phyloP scores from a whole-genome alignment of 2,329 filamentous ascomycete species.

The Zopfia rhizophila region DNA sequence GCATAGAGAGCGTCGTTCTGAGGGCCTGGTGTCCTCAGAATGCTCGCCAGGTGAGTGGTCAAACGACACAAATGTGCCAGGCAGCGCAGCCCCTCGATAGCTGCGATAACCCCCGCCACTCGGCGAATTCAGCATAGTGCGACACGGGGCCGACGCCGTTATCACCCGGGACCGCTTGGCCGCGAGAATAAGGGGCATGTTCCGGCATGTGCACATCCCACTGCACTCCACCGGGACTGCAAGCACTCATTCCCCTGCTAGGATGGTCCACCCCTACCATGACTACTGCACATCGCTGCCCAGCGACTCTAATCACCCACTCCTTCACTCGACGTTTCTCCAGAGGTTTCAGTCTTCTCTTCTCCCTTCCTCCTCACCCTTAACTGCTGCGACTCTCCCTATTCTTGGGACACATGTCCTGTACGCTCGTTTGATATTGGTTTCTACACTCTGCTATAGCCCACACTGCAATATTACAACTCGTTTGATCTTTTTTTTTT shows the following conservation, averaged over 20 bases:
- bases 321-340: constrained; percentile 39
- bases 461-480: constrained; percentile 31
- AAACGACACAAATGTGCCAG: constrained; percentile 31
- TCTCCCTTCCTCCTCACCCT: constrained; percentile 32
- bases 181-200: constrained; percentile 43
- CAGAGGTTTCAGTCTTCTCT: constrained; percentile 43
- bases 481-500: constrained; percentile 35
- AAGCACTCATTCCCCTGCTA: constrained; percentile 41
- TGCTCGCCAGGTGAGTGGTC: constrained; percentile 13
- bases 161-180: constrained; percentile 31
- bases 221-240: constrained; percentile 33
- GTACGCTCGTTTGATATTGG: constrained; percentile 50
- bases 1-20: neutral
- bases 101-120: constrained; percentile 16
- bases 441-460: constrained; percentile 38
- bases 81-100: constrained; percentile 7
- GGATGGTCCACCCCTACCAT: constrained; percentile 28
- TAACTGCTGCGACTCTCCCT: constrained; percentile 35
- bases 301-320: constrained; percentile 40
- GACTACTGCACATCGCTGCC: constrained; percentile 30
- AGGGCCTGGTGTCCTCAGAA: neutral
- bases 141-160: constrained; percentile 29
- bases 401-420: constrained; percentile 39
- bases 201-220: constrained; percentile 37
- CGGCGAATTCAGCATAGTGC: constrained; percentile 15